Conservation (phyloP, 306 rosid genomes). For the Elaeagnus macrophylla region DNA sequence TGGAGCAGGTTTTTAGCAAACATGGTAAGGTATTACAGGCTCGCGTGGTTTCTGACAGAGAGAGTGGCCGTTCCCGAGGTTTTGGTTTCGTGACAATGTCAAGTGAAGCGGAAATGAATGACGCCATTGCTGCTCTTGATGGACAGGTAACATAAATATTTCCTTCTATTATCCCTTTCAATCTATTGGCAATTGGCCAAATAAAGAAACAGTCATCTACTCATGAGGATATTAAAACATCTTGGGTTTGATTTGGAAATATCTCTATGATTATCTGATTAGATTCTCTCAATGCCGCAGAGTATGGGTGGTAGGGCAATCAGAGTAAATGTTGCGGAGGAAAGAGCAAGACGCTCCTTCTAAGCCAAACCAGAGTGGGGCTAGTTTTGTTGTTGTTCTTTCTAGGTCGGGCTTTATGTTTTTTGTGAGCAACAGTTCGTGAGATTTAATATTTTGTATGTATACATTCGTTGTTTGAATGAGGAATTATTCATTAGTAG, state of each 20-base stretch:
- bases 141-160: conserved; percentile 64
- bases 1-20: conserved; percentile 67
- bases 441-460: conserved; percentile 18
- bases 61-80: conserved; percentile 92
- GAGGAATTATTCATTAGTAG: no score
- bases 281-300: conserved; percentile 34
- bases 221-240: no score
- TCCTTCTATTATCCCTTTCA: background rate
- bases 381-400: background rate
- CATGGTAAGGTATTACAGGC: conserved; percentile 72
- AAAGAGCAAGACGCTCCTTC: conserved; percentile 54
- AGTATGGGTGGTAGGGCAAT: conserved; percentile 72
- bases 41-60: conserved; percentile 71
- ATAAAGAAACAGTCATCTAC: no score
- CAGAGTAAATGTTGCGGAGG: conserved; percentile 84
- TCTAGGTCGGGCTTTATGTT: background rate
- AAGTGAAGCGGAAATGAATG: conserved; percentile 61
- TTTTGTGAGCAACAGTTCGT: conserved; percentile 13
- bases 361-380: conserved; percentile 25
- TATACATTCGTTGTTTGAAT: background rate
- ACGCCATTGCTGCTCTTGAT: conserved; percentile 85
- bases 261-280: conserved; percentile 6
- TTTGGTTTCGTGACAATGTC: conserved; percentile 88
- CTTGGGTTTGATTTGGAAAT: no score
- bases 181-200: no score